phyloP scores from a whole-genome alignment of 2,329 filamentous ascomycete genomes.

The Colletotrichum cordylinicola region DNA sequence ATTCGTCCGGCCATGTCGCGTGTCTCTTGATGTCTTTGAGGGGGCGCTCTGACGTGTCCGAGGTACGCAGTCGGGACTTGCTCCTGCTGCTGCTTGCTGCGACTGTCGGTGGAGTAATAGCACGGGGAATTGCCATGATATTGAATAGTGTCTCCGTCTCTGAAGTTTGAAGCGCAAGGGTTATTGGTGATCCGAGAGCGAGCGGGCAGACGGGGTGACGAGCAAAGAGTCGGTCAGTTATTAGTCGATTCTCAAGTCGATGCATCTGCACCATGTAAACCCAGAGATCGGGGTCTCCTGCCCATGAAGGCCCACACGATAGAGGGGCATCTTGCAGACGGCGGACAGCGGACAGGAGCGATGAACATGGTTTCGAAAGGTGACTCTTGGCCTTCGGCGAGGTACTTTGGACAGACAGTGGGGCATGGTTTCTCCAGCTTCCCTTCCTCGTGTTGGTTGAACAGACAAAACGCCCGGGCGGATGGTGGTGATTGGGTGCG shows the following conservation, averaged over 20 bases:
- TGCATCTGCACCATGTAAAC: slow-evolving; percentile 3
- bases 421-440: neutral
- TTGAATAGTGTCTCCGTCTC: neutral
- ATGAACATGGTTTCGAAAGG: neutral
- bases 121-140: neutral
- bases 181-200: neutral
- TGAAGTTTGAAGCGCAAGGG: neutral
- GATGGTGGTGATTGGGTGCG: neutral
- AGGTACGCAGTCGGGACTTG: neutral
- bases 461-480: neutral
- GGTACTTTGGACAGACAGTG: neutral
- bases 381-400: neutral
- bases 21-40: neutral
- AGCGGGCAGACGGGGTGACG: neutral
- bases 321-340: neutral
- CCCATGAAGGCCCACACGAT: neutral
- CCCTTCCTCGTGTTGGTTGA: neutral
- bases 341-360: neutral
- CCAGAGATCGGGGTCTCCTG: slow-evolving; percentile 7
- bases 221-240: slow-evolving; percentile 8
- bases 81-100: neutral
- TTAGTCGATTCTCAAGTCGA: neutral
- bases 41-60: neutral
- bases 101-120: neutral
- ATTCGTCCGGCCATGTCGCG: neutral